Evolutionary conservation across 768 basidiomycete species (phyloP).

Genomic region (Boletus vermiculosoides): DNA sequence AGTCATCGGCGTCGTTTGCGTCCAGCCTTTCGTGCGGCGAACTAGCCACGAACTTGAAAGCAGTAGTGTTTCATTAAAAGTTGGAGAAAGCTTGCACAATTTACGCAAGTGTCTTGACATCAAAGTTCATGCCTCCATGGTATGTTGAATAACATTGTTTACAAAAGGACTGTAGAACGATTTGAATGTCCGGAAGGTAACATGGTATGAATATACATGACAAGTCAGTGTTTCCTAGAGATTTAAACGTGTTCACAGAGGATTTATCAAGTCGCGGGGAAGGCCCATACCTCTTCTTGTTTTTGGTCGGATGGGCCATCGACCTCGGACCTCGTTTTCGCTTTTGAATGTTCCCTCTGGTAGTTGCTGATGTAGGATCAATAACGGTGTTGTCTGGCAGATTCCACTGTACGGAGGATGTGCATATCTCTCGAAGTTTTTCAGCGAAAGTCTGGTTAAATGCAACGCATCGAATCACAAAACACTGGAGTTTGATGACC

Average conservation of each 20-base stretch:
- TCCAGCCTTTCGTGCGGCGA: slow-evolving; percentile 55
- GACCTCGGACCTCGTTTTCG: slow-evolving; percentile 10
- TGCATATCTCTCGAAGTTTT: slow-evolving; percentile 7
- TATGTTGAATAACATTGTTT: slow-evolving; percentile 3
- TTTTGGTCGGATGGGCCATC: neutral
- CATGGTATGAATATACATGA: neutral
- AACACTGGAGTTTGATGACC: slow-evolving; percentile 28
- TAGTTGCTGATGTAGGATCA: neutral
- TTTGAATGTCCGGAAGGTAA: neutral
- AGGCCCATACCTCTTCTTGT: slow-evolving; percentile 12
- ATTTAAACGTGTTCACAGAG: neutral
- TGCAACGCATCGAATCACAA: slow-evolving; percentile 24
- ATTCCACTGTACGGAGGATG: neutral
- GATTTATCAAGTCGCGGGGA: neutral
- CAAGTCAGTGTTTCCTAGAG: slow-evolving; percentile 11
- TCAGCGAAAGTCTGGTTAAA: slow-evolving; percentile 15
- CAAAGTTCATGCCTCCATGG: slow-evolving; percentile 39
- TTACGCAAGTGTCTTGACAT: slow-evolving; percentile 70
- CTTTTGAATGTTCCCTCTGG: slow-evolving; percentile 3
- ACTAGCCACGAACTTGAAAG: slow-evolving; percentile 2
- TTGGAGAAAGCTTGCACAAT: slow-evolving; percentile 52
- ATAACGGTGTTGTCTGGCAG: neutral
- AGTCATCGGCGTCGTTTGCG: slow-evolving; percentile 62
- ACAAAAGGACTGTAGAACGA: neutral
- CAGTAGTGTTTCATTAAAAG: slow-evolving; percentile 38